These are phyloP conservation scores for Leptographium flavum DNA, from an alignment of 2,329 filamentous ascomycete species.

Conservation along the genomic window DNA sequence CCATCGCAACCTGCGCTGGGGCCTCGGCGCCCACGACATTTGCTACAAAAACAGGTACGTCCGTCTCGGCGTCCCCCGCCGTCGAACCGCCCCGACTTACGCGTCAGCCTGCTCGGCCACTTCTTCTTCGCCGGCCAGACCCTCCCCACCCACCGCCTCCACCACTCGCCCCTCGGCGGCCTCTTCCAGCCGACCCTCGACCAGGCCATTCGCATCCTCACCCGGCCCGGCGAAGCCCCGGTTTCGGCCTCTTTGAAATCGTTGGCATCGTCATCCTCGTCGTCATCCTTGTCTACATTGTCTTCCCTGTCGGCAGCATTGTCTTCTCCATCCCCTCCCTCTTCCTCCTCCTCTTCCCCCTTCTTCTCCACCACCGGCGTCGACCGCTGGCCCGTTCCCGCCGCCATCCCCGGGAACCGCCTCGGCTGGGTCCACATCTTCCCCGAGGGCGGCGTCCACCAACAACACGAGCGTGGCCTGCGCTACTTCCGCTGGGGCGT, in stretches of 20 bases:
- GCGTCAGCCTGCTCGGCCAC: conserved; percentile 45
- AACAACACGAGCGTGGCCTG: conserved; percentile 63
- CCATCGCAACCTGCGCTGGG: conserved; percentile 69
- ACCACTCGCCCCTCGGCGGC: conserved; percentile 67
- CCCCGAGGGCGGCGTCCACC: conserved; percentile 88
- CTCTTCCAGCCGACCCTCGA: conserved; percentile 81
- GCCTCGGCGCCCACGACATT: conserved; percentile 85
- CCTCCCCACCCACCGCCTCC: conserved; percentile 70
- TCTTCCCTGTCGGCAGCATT: conserved; percentile 18
- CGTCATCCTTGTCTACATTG: conserved; percentile 7
- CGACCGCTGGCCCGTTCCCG: conserved; percentile 57
- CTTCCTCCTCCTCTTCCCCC: conserved; percentile 21
- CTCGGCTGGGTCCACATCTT: conserved; percentile 90
- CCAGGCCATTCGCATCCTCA: conserved; percentile 68
- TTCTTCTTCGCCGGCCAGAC: conserved; percentile 90
- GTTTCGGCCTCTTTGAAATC: too few species aligned
- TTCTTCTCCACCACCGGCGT: conserved; percentile 54
- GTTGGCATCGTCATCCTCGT: conserved; percentile 1
- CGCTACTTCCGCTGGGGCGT: conserved; percentile 99
- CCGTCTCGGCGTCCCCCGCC: background rate
- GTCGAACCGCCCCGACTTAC: background rate
- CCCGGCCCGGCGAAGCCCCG: background rate
- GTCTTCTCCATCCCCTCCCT: background rate
- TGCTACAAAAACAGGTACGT: conserved; percentile 75
- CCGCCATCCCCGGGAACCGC: conserved; percentile 53